phyloP scores from a whole-genome alignment of 805 yeast genomes.

The Starmerella powellii region DNA sequence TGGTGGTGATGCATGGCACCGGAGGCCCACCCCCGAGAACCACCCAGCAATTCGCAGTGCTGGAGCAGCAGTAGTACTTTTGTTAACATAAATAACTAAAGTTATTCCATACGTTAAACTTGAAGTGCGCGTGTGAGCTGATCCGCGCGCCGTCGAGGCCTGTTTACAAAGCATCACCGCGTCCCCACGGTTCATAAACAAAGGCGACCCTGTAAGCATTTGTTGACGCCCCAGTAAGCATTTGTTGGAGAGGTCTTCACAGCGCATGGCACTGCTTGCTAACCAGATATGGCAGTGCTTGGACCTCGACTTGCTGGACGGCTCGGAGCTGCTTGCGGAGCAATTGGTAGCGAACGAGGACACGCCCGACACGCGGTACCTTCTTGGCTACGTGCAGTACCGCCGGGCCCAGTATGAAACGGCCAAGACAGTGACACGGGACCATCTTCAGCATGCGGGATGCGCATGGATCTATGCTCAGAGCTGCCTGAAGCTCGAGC shows the following conservation, averaged over 20 bases:
- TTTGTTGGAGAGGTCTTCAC: no score
- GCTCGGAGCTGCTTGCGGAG: constrained; percentile 83
- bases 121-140: no score
- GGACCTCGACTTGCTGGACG: constrained; percentile 53
- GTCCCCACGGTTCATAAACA: not conserved
- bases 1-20: no score
- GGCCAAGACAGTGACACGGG: constrained; percentile 32
- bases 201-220: no score
- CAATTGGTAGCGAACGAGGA: constrained; percentile 53
- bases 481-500: constrained; percentile 45
- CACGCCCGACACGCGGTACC: constrained; percentile 49
- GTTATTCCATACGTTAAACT: no score
- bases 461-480: constrained; percentile 66
- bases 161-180: not conserved
- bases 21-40: no score
- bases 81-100: no score
- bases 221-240: no score
- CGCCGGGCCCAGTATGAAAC: constrained; percentile 47
- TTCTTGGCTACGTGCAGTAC: constrained; percentile 56
- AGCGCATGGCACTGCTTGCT: constrained; percentile 22
- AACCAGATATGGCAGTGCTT: constrained; percentile 55
- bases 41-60: no score
- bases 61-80: no score
- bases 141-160: no score
- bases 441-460: constrained; percentile 49